Conservation (phyloP, 257 asterid species). For the Apocynum venetum region DNA sequence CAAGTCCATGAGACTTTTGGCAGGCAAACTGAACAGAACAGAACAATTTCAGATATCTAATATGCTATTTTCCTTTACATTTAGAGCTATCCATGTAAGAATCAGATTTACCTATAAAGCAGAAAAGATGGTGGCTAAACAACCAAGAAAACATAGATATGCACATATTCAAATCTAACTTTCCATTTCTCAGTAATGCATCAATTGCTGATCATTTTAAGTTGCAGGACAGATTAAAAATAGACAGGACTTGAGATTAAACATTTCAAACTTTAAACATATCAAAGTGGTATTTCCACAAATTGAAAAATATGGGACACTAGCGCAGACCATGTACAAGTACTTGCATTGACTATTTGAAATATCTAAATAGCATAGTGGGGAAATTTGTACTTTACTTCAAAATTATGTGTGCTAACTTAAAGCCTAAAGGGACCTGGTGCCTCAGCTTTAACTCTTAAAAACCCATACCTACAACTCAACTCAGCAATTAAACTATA, state of each 20-base stretch:
- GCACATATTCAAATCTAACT: neutral
- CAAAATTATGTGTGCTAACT: too few species aligned
- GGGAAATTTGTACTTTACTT: neutral
- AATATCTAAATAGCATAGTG: neutral
- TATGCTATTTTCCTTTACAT: neutral
- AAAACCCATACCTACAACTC: neutral
- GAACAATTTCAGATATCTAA: neutral
- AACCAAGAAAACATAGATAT: neutral
- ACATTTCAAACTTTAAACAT: neutral
- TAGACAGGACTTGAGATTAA: neutral
- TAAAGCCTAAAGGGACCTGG: neutral
- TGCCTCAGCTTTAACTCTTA: neutral
- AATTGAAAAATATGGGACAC: neutral
- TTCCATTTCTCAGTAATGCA: neutral
- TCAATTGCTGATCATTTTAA: neutral
- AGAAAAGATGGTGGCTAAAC: neutral
- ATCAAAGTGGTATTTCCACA: neutral
- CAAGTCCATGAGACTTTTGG: slow-evolving; percentile 19
- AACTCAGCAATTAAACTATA: neutral
- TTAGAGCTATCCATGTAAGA: neutral
- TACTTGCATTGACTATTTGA: neutral
- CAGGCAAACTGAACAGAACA: neutral
- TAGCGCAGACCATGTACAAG: neutral
- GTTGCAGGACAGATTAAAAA: neutral
- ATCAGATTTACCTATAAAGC: neutral